phyloP scores from a whole-genome alignment of 805 yeast genomes.

The Candida andamanensis region DNA sequence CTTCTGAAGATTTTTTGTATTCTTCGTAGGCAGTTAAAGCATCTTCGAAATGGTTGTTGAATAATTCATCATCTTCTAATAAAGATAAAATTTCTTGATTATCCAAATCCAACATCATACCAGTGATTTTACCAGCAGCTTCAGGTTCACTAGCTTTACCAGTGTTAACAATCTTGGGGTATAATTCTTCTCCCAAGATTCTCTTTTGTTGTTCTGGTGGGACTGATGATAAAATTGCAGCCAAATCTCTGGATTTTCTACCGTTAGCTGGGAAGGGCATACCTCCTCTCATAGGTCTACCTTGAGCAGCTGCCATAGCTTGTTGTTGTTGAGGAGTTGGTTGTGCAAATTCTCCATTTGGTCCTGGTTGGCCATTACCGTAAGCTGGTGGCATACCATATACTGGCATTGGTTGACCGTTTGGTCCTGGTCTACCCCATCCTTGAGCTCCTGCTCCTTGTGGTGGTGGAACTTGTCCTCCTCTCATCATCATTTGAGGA shows the following conservation, averaged over 20 bases:
- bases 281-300: conserved; percentile 57
- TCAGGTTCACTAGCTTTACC: conserved; percentile 87
- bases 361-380: conserved; percentile 27
- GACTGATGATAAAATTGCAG: conserved; percentile 55
- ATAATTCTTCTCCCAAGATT: conserved; percentile 94
- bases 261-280: conserved; percentile 48
- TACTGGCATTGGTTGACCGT: conserved; percentile 79
- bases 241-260: conserved; percentile 47
- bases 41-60: conserved; percentile 88
- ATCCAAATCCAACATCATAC: conserved; percentile 96
- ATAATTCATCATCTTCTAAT: conserved; percentile 83
- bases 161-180: conserved; percentile 83
- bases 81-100: conserved; percentile 83
- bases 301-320: conserved; percentile 3
- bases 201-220: conserved; percentile 95
- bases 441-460: conserved; percentile 41
- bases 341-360: conserved; percentile 59
- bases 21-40: conserved; percentile 93
- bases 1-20: conserved; percentile 57
- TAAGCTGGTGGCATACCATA: conserved; percentile 83
- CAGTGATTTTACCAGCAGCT: conserved; percentile 97
- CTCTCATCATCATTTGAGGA: conserved; percentile 76
- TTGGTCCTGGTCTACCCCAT: conserved; percentile 65
- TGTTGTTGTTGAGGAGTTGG: conserved; percentile 41
- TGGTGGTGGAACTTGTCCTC: conserved; percentile 58